Base-by-base conservation (phyloP, 805 yeast genomes). In the Lipomyces oligophaga region DNA sequence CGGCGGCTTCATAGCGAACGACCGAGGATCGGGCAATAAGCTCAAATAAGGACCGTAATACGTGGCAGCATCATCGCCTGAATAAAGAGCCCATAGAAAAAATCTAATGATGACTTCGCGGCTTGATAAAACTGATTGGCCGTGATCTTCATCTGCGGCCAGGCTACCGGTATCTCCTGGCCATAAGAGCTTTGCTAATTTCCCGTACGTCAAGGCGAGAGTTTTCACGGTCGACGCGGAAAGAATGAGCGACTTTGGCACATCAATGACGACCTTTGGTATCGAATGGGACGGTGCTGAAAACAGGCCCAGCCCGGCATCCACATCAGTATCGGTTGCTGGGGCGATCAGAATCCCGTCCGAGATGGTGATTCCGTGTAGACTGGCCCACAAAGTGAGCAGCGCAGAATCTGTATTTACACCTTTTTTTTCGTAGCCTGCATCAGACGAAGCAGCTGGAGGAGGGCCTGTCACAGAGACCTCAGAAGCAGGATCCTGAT, bases 41-140 rank as follows among this genome's bases (percentile, higher is more conserved):
- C 20, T 3, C 18, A 49, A 27, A 24, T 49, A 52, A 6, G 47
- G 44, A 15, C 22, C 41, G 32, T 42, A 51, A 25, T 41, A 20
- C 18, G 20, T 37, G 5, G 32, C 24, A 13, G 8, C 28, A 4
- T 28, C 6, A 0, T 18, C 22, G 22, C 31, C 45, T 41, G 32
- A 19, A 34, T 51, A 54, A 35, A 49, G 26, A 11, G 43, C 15
- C 18, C 27, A 43, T 19, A 44, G 25, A 11, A 51, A 32, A 28
- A 51, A 51, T 22, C 55, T 43, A 13, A 36, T 22, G 5, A 51
- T 44, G 4, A 32, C 24, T 32, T 44, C 49, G 18, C 42, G 49
- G 25, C 31, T 11, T 13, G 20, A 20, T 10, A 21, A 18, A 36
- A 28, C 25, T n/a, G 34, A 33, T 24, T 11, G n/a, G 25, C 26